Evolutionary conservation across 495 filamentous ascomycete species (phyloP), one percentile per base, ranked within the genome.

Genomic region (Xanthoparmelia taractica): DNA sequence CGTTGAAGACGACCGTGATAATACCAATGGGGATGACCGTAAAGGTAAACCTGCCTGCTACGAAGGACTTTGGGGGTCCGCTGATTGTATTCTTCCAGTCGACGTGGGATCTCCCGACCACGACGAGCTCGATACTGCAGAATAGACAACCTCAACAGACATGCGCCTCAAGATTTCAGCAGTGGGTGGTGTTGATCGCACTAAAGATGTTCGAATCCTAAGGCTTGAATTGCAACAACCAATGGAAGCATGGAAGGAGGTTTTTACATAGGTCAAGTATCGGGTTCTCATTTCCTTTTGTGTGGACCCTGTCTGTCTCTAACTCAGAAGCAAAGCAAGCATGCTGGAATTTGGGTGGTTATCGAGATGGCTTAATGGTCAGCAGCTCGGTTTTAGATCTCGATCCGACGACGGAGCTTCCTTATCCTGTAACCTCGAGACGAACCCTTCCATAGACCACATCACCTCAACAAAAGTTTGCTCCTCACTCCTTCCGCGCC

Each of bases 91-190:
- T 47, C 27, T 3, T 40, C 47, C n/a, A 76, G 75, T 74, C 69
- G 73, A 84, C 71, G 76, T 87, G 73, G 89, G 93, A 55, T 87
- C 89, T 66, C 87, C 90, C 57, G 87, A 86, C 68, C 92, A 96
- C 73, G 95, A 98, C 76, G 94, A 98, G 73, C 83, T 98, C 70
- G 94, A 98, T 75, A 92, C 92, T 74, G 94, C 92, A 73, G 94
- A 97, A 83, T 96, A 88, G 74, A 56, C 33, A 54, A 27, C 23
- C 7, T 48, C 18, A 2, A 12, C 41, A 20, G 13, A 18, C 29
- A 31, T n/a, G 38, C 27, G 20, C 33, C 29, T 43, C 13, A 41
- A 13, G 34, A 18, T 18, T 34, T 23, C 20, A 4, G 17, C 34
- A 41, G 27, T 41, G n/a, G 43, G 4, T 20, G 12, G 12, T 41